Evolutionary conservation across 208 protist genomes (phyloP).

Genomic region (Trypanosoma boissoni): DNA sequence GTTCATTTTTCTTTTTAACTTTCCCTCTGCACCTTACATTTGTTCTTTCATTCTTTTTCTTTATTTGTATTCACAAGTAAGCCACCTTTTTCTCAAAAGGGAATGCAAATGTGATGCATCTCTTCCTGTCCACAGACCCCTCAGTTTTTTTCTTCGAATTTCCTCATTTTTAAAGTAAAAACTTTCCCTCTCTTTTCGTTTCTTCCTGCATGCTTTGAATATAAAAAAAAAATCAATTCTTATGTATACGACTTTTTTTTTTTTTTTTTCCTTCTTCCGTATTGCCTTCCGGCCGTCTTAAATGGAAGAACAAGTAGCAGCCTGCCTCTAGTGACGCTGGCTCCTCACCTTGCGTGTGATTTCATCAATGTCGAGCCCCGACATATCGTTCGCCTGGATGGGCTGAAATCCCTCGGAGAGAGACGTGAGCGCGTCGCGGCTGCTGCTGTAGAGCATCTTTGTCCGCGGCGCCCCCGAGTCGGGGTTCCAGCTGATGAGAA

Average conservation of each 20-base stretch:
- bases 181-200: too few relatives aligned
- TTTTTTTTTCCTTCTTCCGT: too few relatives aligned
- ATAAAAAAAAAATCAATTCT: too few relatives aligned
- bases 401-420: constrained; percentile 78
- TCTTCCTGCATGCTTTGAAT: too few relatives aligned
- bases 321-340: constrained; percentile 27
- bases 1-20: constrained; percentile 1
- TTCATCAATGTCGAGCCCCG: constrained; percentile 58
- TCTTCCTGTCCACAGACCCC: too few relatives aligned
- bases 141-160: too few relatives aligned
- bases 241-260: too few relatives aligned
- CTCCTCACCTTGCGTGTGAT: constrained; percentile 46
- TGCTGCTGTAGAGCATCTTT: constrained; percentile 90
- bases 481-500: constrained; percentile 88
- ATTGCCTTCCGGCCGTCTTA: too few relatives aligned
- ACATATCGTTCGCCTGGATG: constrained; percentile 83
- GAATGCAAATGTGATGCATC: too few relatives aligned
- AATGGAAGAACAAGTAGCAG: too few relatives aligned
- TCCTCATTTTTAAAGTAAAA: too few relatives aligned
- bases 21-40: background rate
- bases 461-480: constrained; percentile 67
- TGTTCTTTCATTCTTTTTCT: background rate
- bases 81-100: too few relatives aligned
- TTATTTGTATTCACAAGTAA: background rate
- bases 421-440: constrained; percentile 68